phyloP scores from a whole-genome alignment of 2,329 filamentous ascomycete genomes.

The Cadophora malorum region DNA sequence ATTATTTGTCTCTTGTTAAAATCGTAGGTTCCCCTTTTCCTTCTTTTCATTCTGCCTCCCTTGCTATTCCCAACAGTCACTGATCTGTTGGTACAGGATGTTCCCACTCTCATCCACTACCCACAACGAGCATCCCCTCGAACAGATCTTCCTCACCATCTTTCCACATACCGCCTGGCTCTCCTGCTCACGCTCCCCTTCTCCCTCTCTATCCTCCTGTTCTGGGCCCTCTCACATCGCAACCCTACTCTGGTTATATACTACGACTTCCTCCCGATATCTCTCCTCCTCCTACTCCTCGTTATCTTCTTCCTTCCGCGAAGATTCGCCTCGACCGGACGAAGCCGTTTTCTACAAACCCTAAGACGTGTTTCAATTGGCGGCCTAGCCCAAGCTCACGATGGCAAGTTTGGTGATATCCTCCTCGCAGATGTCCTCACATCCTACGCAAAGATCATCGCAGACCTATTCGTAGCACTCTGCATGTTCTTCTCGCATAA shows the following conservation, averaged over 20 bases:
- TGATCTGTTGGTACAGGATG: slow-evolving; percentile 60
- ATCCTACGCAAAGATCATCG: slow-evolving; percentile 91
- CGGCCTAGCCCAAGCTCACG: slow-evolving; percentile 82
- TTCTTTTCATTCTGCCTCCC: slow-evolving; percentile 12
- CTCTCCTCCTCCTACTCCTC: slow-evolving; percentile 76
- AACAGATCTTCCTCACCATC: slow-evolving; percentile 76
- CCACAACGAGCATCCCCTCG: slow-evolving; percentile 71
- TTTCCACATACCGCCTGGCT: slow-evolving; percentile 86
- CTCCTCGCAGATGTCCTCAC: slow-evolving; percentile 93
- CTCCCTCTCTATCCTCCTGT: slow-evolving; percentile 73
- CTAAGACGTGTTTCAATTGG: slow-evolving; percentile 82
- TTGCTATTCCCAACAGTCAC: slow-evolving; percentile 20
- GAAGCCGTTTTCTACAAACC: slow-evolving; percentile 76
- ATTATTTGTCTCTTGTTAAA: slow-evolving; percentile 78
- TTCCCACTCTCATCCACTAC: slow-evolving; percentile 86
- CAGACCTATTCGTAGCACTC: slow-evolving; percentile 83
- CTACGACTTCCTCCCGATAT: slow-evolving; percentile 87
- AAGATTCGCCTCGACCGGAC: slow-evolving; percentile 71
- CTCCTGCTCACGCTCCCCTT: slow-evolving; percentile 77
- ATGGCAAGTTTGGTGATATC: slow-evolving; percentile 95
- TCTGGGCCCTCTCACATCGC: slow-evolving; percentile 82
- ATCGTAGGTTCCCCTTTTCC: slow-evolving; percentile 61
- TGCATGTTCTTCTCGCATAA: slow-evolving; percentile 87
- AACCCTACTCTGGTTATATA: slow-evolving; percentile 71
- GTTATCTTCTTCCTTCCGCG: slow-evolving; percentile 76